Evolutionary conservation across 768 basidiomycete genomes (phyloP).

Genomic region (Lactarius tabidus): DNA sequence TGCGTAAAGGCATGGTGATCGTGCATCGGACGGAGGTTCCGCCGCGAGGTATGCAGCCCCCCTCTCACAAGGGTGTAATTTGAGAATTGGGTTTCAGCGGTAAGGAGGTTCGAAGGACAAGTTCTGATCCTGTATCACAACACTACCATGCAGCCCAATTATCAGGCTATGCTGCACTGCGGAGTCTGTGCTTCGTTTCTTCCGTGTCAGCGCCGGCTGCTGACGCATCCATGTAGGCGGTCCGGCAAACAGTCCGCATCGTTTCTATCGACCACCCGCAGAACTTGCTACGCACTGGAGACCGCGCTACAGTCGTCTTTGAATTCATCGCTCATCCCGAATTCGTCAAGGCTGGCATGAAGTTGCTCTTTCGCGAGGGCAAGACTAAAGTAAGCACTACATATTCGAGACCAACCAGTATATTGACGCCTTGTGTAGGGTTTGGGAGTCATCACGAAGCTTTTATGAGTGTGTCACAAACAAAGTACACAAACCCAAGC

Average conservation of each 20-base stretch:
- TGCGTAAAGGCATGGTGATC: conserved; percentile 94
- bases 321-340: conserved; percentile 93
- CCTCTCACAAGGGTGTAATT: not conserved
- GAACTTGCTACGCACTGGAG: conserved; percentile 87
- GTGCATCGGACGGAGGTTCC: conserved; percentile 74
- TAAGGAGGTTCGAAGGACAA: conserved; percentile 86
- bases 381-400: conserved; percentile 76
- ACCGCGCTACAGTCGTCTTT: conserved; percentile 90
- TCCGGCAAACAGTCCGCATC: conserved; percentile 89
- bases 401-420: not conserved
- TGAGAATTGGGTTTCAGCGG: conserved; percentile 42
- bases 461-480: conserved; percentile 43
- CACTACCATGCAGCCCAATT: conserved; percentile 88
- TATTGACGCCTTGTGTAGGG: conserved; percentile 43
- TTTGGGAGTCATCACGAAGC: conserved; percentile 68
- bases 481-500: conserved; percentile 31
- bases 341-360: conserved; percentile 90
- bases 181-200: conserved; percentile 50
- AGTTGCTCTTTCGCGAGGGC: conserved; percentile 90
- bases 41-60: conserved; percentile 56
- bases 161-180: conserved; percentile 95
- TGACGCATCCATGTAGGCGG: conserved; percentile 48
- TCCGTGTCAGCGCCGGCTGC: conserved; percentile 8
- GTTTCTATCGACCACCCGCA: conserved; percentile 88
- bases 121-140: conserved; percentile 93